phyloP scores from a whole-genome alignment of 306 rosid species.

The Trifolium pratense region DNA sequence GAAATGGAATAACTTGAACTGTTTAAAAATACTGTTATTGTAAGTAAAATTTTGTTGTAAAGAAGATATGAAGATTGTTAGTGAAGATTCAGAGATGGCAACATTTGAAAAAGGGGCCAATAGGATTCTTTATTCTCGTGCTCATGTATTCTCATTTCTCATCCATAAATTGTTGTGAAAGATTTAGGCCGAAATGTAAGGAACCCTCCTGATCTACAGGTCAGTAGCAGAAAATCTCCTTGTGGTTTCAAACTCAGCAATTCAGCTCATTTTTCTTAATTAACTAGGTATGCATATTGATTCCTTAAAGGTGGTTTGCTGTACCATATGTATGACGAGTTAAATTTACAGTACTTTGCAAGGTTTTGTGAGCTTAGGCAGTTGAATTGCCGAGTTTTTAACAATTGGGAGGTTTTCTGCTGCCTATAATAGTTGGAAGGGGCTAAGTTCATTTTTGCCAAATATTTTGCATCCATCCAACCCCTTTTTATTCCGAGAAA shows the following conservation, averaged over 20 bases:
- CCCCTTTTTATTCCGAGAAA: neutral
- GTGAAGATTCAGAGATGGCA: neutral
- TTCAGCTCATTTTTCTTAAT: slow-evolving; percentile 8
- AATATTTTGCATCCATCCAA: neutral
- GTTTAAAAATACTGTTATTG: neutral
- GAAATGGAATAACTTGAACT: neutral
- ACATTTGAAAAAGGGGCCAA: neutral
- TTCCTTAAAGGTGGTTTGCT: neutral
- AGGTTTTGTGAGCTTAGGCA: neutral
- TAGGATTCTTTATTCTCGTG: neutral
- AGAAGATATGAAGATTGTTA: neutral
- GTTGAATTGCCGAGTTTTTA: slow-evolving; percentile 20
- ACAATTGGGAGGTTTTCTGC: neutral
- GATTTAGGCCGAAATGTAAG: slow-evolving; percentile 4
- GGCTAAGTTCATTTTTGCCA: neutral
- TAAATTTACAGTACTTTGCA: slow-evolving; percentile 6
- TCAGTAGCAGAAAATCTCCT: neutral
- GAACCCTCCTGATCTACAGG: neutral
- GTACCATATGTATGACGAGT: neutral
- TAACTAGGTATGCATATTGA: neutral
- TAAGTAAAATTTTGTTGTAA: neutral
- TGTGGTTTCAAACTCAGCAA: neutral
- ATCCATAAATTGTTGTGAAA: neutral
- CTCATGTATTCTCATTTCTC: neutral
- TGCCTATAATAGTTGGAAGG: slow-evolving; percentile 27